A percentile compares a stretch with the other conserved stretches of the same genome.
These are phyloP conservation scores for Streptanthus diversifolius DNA, from an alignment of 345 rosid genomes.

Conservation along the genomic window DNA sequence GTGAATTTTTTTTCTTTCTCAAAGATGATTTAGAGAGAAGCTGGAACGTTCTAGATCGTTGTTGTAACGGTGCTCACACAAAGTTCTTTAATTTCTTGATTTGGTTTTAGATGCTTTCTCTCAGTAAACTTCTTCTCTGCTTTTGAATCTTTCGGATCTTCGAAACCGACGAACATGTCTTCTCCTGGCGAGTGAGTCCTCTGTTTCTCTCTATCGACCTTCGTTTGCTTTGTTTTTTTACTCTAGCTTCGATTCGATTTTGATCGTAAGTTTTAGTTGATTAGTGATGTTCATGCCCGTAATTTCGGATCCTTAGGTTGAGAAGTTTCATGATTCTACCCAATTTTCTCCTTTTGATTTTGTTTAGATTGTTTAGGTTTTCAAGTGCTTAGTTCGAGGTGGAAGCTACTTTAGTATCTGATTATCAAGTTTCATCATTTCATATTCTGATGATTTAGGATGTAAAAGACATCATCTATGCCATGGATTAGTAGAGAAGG, in stretches of 20 bases:
- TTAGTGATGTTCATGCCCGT: not conserved
- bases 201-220: not conserved
- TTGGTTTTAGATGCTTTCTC: not conserved
- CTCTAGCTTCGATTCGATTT: not conserved
- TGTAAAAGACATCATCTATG: not conserved
- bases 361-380: not conserved
- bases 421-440: not conserved
- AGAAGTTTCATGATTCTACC: not conserved
- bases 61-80: not conserved
- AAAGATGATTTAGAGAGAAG: not conserved
- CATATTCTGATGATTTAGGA: not conserved
- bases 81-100: not conserved
- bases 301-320: not conserved
- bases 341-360: not conserved
- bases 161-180: constrained; percentile 22
- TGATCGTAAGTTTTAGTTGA: no score
- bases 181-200: constrained; percentile 37
- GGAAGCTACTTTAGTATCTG: not conserved
- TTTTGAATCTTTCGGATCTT: not conserved
- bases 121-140: not conserved
- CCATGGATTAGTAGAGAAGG: not conserved
- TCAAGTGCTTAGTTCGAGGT: not conserved
- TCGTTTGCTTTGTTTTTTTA: not conserved
- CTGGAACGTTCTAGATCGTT: constrained; percentile 20
- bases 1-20: not conserved